A percentile compares a stretch with the other conserved stretches of the same genome.
These are phyloP conservation scores for Candida pseudoviswanathii DNA, from an alignment of 1,139 yeast genomes.

Conservation along the genomic window DNA sequence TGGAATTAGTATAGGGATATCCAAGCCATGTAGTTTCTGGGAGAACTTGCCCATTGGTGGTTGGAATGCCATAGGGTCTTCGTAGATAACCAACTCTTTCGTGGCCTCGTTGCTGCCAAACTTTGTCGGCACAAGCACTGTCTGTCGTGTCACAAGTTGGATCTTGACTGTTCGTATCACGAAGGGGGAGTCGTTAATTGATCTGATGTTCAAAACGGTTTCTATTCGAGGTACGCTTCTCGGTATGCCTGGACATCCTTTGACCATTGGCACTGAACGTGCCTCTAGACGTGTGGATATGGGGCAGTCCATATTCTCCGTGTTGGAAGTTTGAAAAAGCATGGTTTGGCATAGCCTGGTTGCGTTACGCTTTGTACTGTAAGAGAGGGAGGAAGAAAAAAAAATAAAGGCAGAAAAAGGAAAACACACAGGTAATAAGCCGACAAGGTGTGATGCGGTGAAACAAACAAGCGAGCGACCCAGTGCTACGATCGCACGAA, in stretches of 20 bases:
- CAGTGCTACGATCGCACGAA: not conserved
- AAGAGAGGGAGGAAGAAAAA: not conserved
- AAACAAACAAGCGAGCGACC: not conserved
- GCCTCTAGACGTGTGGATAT: slow-evolving; percentile 44
- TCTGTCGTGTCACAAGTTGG: slow-evolving; percentile 41
- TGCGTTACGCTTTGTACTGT: not conserved
- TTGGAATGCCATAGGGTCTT: slow-evolving; percentile 37
- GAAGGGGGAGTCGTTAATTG: slow-evolving; percentile 42
- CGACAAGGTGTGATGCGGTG: too few relatives aligned
- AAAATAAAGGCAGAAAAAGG: not conserved
- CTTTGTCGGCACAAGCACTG: slow-evolving; percentile 41
- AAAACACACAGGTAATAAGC: not conserved
- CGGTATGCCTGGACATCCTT: slow-evolving; percentile 68
- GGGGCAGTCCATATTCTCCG: slow-evolving; percentile 23
- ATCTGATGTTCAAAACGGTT: slow-evolving; percentile 43
- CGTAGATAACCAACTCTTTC: slow-evolving; percentile 38
- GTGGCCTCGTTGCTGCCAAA: slow-evolving; percentile 44
- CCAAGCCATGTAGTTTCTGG: slow-evolving; percentile 51
- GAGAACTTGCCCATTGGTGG: slow-evolving; percentile 41
- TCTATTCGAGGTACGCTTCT: slow-evolving; percentile 56
- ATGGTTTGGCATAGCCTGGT: slow-evolving; percentile 11
- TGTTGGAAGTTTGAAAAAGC: not conserved
- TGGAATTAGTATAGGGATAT: slow-evolving; percentile 60
- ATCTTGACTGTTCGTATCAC: slow-evolving; percentile 39
- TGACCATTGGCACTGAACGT: slow-evolving; percentile 48